phyloP scores from a whole-genome alignment of 768 basidiomycete genomes.

The Podaxis mareebaensis region DNA sequence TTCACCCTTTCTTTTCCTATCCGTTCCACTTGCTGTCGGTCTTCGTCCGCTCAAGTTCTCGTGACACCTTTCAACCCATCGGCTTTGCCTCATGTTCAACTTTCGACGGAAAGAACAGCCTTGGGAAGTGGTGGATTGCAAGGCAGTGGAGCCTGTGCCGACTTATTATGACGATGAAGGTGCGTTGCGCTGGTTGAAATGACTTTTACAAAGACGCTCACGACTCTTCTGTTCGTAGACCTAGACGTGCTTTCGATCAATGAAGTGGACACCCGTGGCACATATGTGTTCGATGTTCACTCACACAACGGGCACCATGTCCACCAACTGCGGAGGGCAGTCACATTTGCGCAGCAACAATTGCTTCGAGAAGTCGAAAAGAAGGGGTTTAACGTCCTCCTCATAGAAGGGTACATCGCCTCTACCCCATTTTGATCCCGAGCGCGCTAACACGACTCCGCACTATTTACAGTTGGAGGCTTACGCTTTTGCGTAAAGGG shows the following conservation, averaged over 20 bases:
- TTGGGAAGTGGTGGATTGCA: conserved; percentile 79
- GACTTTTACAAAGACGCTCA: conserved; percentile 4
- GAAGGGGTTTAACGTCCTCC: conserved; percentile 61
- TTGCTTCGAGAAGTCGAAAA: conserved; percentile 54
- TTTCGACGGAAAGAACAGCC: conserved; percentile 61
- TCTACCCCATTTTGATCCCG: conserved; percentile 3
- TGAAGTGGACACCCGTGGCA: conserved; percentile 53
- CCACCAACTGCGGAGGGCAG: conserved; percentile 49
- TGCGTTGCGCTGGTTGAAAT: conserved; percentile 26
- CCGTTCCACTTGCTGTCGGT: conserved; percentile 14
- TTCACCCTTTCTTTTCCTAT: conserved; percentile 16
- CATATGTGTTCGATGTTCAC: conserved; percentile 64
- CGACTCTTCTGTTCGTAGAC: conserved; percentile 36
- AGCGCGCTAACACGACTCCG: conserved; percentile 8
- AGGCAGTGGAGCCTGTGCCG: conserved; percentile 61
- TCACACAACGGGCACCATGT: conserved; percentile 37
- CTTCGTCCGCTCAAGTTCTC: conserved; percentile 1
- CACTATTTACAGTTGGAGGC: conserved; percentile 52
- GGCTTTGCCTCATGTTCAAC: conserved; percentile 29
- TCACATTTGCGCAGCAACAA: conserved; percentile 65
- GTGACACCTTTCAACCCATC: conserved; percentile 1
- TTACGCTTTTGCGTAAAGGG: conserved; percentile 64
- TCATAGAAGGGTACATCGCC: conserved; percentile 61
- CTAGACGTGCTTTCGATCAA: conserved; percentile 59
- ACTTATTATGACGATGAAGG: conserved; percentile 66